Percentiles rank a stretch among this genome's conserved stretches.
Evolutionary conservation across 352 stramenopile species (phyloP).

Genomic region (Hyphochytrium catenoides): DNA sequence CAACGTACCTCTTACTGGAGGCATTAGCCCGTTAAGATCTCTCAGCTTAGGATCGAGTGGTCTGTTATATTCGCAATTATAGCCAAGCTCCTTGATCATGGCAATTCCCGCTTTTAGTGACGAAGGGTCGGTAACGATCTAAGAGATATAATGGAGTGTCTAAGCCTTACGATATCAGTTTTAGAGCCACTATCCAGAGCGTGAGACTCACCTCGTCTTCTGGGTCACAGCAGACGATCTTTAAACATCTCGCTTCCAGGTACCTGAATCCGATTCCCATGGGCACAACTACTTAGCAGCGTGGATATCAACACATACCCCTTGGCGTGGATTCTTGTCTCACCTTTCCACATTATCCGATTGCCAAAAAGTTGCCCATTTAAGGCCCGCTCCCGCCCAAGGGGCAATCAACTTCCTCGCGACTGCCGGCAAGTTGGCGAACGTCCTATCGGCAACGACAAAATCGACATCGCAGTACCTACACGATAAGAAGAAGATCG

Average conservation of each 20-base stretch:
- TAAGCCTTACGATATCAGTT: neutral
- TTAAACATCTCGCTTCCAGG: slow-evolving; percentile 31
- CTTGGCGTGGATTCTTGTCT: no score
- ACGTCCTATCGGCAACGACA: slow-evolving; percentile 47
- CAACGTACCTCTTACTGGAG: no score
- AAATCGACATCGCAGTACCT: slow-evolving; percentile 35
- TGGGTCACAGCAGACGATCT: slow-evolving; percentile 49
- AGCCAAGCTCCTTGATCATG: slow-evolving; percentile 24
- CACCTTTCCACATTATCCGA: slow-evolving; percentile 45
- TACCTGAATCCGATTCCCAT: no score
- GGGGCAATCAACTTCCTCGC: slow-evolving; percentile 35
- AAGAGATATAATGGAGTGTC: neutral
- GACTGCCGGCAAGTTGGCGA: slow-evolving; percentile 40
- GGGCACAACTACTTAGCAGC: no score
- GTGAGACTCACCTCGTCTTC: slow-evolving; percentile 20
- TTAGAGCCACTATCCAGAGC: neutral
- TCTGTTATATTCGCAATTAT: no score
- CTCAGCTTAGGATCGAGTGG: no score
- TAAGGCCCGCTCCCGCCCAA: slow-evolving; percentile 34
- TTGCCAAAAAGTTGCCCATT: slow-evolving; percentile 41
- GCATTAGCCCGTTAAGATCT: no score
- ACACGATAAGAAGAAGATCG: no score
- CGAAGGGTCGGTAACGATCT: slow-evolving; percentile 44
- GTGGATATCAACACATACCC: no score
- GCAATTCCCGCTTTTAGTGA: slow-evolving; percentile 55